These are phyloP conservation scores for Pseudodiploospora longispora DNA, from an alignment of 2,329 filamentous ascomycete species.

Conservation along the genomic window DNA sequence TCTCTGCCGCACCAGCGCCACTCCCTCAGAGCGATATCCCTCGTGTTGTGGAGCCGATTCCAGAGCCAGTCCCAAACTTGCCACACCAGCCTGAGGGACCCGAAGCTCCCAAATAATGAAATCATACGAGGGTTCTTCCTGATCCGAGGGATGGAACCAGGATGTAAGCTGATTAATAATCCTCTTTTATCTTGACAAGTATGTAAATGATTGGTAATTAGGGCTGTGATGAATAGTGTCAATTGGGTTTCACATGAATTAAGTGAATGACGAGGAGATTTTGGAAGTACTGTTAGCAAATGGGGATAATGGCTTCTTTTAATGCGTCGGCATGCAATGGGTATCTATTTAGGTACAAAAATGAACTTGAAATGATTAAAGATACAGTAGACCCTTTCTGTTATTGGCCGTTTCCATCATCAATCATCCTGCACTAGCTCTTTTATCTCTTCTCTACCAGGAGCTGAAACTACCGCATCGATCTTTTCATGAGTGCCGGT, in stretches of 20 bases:
- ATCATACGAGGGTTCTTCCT: too few species aligned
- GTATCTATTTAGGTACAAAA: not conserved
- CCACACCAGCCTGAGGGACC: slow-evolving; percentile 1
- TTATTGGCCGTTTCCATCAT: slow-evolving; percentile 1
- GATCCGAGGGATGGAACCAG: too few species aligned
- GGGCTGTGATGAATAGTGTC: too few species aligned
- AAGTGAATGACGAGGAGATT: too few species aligned
- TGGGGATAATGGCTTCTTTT: too few species aligned
- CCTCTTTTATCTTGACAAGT: too few species aligned
- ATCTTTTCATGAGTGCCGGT: slow-evolving; percentile 37
- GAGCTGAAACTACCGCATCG: slow-evolving; percentile 33
- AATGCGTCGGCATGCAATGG: not conserved
- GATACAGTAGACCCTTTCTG: not conserved
- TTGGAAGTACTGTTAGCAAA: too few species aligned
- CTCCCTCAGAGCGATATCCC: too few species aligned
- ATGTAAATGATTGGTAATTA: too few species aligned
- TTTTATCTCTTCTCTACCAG: slow-evolving; percentile 51
- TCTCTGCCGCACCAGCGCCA: slow-evolving; percentile 26
- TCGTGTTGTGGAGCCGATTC: not conserved
- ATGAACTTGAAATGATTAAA: not conserved
- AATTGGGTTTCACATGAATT: too few species aligned
- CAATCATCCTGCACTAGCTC: slow-evolving; percentile 57
- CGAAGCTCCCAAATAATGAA: not conserved
- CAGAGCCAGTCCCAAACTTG: not conserved
- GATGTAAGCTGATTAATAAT: too few species aligned